These are phyloP conservation scores for Apodospora peruviana DNA, from an alignment of 495 filamentous ascomycete genomes.

Conservation along the genomic window DNA sequence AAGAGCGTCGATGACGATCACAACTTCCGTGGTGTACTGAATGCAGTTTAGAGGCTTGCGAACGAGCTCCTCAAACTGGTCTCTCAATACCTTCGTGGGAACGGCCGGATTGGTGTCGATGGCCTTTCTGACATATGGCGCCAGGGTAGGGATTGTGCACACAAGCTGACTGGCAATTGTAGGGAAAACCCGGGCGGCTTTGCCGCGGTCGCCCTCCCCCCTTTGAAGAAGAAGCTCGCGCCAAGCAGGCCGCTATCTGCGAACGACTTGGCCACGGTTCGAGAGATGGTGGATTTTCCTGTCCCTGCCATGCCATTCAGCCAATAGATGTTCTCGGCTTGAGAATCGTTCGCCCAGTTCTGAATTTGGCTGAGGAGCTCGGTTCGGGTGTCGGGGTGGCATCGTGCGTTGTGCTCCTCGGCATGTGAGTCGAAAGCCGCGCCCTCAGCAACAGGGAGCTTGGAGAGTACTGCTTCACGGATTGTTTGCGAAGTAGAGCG, in stretches of 20 bases:
- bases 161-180: conserved; percentile 41
- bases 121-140: conserved; percentile 25
- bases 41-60: conserved; percentile 9
- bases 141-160: conserved; percentile 17
- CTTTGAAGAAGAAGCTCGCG: conserved; percentile 50
- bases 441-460: conserved; percentile 12
- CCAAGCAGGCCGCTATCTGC: conserved; percentile 15
- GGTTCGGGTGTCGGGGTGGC: conserved; percentile 19
- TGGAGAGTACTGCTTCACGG: background rate
- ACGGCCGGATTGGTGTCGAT: conserved; percentile 32
- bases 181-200: conserved; percentile 36
- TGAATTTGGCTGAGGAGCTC: conserved; percentile 16
- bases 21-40: background rate
- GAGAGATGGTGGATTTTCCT: conserved; percentile 42
- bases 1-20: conserved; percentile 46
- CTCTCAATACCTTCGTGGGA: conserved; percentile 27
- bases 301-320: conserved; percentile 40
- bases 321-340: conserved; percentile 1
- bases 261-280: conserved; percentile 29
- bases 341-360: conserved; percentile 2
- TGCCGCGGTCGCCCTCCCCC: conserved; percentile 38
- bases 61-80: conserved; percentile 48
- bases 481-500: background rate
- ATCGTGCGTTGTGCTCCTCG: conserved; percentile 20
- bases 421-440: conserved; percentile 22